Conservation (phyloP, 2,329 filamentous ascomycete species). For the Raffaelea arxii region DNA sequence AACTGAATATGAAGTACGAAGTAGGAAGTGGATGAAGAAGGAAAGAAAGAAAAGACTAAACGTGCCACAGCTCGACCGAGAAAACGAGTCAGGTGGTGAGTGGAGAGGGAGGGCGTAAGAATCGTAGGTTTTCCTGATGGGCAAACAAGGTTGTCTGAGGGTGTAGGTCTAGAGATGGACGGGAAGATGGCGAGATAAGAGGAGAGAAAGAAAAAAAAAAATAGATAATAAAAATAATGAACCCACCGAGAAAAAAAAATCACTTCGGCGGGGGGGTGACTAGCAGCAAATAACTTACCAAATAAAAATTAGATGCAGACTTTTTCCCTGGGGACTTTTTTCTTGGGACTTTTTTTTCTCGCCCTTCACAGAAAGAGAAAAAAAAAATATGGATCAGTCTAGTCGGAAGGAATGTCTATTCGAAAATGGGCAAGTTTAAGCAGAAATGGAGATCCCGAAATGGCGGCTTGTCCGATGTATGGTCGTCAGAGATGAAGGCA, state of each 20-base stretch:
- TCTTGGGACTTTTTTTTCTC: too few relatives aligned
- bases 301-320: too few relatives aligned
- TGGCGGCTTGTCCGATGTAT: too few relatives aligned
- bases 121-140: too few relatives aligned
- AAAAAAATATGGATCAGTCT: too few relatives aligned
- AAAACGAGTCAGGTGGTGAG: not conserved
- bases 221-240: not conserved
- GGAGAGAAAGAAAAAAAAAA: not conserved
- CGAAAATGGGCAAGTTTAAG: too few relatives aligned
- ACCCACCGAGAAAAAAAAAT: not conserved
- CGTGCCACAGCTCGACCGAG: not conserved
- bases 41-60: not conserved
- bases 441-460: too few relatives aligned
- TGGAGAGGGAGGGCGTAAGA: not conserved
- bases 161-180: slow-evolving; percentile 11
- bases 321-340: not conserved
- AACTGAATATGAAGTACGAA: not conserved
- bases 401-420: too few relatives aligned
- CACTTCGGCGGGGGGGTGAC: not conserved
- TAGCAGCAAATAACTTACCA: too few relatives aligned
- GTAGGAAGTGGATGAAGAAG: not conserved
- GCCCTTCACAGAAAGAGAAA: too few relatives aligned
- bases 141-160: not conserved
- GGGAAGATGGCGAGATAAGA: slow-evolving; percentile 6
- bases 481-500: too few relatives aligned